Evolutionary conservation across 2,329 filamentous ascomycete genomes (phyloP), one percentile per base, ranked within the genome.

Genomic region (Colletotrichum cordylinicola): DNA sequence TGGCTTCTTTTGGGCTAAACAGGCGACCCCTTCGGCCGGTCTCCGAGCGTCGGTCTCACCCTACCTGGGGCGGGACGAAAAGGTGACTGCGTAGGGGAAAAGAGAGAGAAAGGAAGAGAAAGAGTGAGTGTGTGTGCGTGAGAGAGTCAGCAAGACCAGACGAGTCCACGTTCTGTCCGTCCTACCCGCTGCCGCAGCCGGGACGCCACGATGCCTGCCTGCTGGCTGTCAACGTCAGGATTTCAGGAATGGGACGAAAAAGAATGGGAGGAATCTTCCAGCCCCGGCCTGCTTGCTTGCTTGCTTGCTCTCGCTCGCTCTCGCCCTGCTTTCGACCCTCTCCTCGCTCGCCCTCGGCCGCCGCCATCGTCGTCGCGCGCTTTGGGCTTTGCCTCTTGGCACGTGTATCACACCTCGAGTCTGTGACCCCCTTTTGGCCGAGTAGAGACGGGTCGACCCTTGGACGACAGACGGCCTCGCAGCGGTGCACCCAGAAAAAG

Each of bases 351-450:
- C 43, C 43, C 43, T 52, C 43, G 43, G 43, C n/a, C 39, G 56
- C 56, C 55, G 62, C 64, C 43, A 35, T 64, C 62, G 55, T 64
- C 62, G 55, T n/a, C 33, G 61, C 55, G 66, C 55, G 69, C 67
- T 67, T 62, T 62, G 73, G 27, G 69, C 73, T 18, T 39, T 43
- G 37, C 56, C 18, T 66, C 73, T 75, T 75, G 73, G 73, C 69
- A 52, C 35, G 55, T 72, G 73, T 75, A 75, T 75, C 73, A 72
- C 56, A 62, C 61, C n/a, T 72, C 62, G 62, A 75, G 39, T 67
- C 69, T 58, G 73, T 58, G 73, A 72, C 69, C 55, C 73, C 62
- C 62, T 68, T 72, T 62, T n/a, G 56, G 73, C 56, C 73, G 56
- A 64, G 62, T 21, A 35, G 56, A 43, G 62, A 56, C 29, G 73